These are phyloP conservation scores for Paracamarosporium sp. DNA, from an alignment of 2,329 filamentous ascomycete species.

Conservation along the genomic window DNA sequence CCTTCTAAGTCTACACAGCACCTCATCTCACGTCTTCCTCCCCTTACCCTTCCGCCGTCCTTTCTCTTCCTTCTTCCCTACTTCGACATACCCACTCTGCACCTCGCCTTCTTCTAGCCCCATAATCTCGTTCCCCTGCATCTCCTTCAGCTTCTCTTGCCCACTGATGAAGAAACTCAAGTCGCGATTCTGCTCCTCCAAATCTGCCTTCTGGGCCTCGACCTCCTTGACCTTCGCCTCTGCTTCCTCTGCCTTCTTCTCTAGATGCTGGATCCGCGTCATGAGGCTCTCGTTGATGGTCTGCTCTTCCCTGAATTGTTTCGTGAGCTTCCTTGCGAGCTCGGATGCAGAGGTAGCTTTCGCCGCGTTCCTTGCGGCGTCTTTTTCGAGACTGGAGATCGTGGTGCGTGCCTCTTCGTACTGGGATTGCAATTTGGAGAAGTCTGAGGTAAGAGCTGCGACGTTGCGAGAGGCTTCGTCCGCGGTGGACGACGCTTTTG, in stretches of 20 bases:
- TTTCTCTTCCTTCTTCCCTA: constrained; percentile 30
- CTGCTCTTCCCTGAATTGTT: constrained; percentile 85
- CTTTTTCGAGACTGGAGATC: constrained; percentile 74
- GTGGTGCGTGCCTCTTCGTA: constrained; percentile 61
- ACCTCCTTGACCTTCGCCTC: constrained; percentile 53
- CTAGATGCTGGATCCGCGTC: constrained; percentile 76
- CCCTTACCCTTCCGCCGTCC: constrained; percentile 35
- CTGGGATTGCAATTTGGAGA: constrained; percentile 61
- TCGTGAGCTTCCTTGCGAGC: constrained; percentile 76
- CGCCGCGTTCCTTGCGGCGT: constrained; percentile 61
- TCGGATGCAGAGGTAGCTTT: constrained; percentile 75
- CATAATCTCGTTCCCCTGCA: constrained; percentile 75
- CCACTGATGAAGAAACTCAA: constrained; percentile 86
- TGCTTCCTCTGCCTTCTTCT: constrained; percentile 63
- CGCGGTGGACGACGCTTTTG: constrained; percentile 72
- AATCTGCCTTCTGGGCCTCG: constrained; percentile 67
- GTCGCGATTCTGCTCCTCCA: constrained; percentile 87
- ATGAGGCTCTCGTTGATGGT: constrained; percentile 81
- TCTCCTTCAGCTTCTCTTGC: constrained; percentile 77
- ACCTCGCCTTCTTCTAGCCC: constrained; percentile 69
- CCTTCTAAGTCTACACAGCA: too few relatives aligned
- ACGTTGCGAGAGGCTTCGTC: constrained; percentile 64
- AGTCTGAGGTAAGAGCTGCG: constrained; percentile 57
- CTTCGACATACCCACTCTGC: constrained; percentile 44
- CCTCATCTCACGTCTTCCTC: constrained; percentile 30